These are phyloP conservation scores for Arctium lappa DNA, from an alignment of 129 eudicot genomes.

Conservation along the genomic window DNA sequence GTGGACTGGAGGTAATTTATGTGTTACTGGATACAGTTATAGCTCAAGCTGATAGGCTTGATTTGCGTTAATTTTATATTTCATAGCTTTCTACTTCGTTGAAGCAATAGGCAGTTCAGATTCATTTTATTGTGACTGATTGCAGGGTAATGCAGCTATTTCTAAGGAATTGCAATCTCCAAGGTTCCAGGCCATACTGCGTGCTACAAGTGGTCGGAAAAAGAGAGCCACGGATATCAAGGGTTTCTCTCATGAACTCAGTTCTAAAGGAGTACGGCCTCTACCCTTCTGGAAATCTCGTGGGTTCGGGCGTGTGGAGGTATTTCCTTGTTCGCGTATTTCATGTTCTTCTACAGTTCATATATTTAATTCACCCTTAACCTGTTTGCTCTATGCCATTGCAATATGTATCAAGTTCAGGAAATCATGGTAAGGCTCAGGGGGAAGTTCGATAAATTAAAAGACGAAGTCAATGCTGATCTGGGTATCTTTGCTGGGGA, in stretches of 20 bases:
- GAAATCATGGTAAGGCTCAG: conserved; percentile 85
- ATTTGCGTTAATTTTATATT: not conserved
- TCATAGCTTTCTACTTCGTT: not conserved
- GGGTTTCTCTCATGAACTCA: conserved; percentile 90
- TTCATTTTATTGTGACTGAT: conserved; percentile 29
- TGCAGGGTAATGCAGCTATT: conserved; percentile 66
- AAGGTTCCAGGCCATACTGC: conserved; percentile 89
- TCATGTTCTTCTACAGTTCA: conserved; percentile 7
- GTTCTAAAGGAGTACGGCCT: conserved; percentile 83
- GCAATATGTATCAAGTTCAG: conserved; percentile 40
- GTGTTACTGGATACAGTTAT: not conserved
- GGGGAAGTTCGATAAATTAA: conserved; percentile 73
- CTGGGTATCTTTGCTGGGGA: conserved; percentile 83
- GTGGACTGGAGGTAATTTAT: conserved; percentile 63
- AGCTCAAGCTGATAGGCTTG: not conserved
- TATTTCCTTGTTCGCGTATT: conserved; percentile 30
- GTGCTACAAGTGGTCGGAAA: conserved; percentile 81
- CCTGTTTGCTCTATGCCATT: conserved; percentile 16
- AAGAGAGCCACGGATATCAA: conserved; percentile 73
- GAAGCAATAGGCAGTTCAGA: conserved; percentile 20
- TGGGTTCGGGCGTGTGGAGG: conserved; percentile 87
- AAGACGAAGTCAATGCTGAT: conserved; percentile 88
- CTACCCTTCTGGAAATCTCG: conserved; percentile 85
- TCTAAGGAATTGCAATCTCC: conserved; percentile 96
- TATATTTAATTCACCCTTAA: conserved; percentile 10